Evolutionary conservation across 768 basidiomycete genomes (phyloP).

Genomic region (Cystobasidium onofrii): DNA sequence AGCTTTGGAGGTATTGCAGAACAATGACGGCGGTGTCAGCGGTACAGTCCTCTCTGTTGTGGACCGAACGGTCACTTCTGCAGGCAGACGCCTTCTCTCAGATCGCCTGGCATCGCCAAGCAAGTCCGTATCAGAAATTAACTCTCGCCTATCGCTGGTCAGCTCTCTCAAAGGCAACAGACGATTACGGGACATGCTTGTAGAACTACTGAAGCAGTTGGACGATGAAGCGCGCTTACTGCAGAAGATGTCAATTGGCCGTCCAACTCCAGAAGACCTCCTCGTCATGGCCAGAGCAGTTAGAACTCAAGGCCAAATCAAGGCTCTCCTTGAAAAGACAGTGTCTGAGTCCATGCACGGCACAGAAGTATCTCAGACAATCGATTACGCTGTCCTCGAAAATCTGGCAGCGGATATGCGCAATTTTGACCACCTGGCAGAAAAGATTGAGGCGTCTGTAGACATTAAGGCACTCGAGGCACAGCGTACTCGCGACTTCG

Average conservation of each 20-base stretch:
- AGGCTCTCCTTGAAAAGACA: not conserved
- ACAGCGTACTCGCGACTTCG: conserved; percentile 2
- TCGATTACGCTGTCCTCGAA: not conserved
- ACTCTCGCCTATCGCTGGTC: conserved; percentile 66
- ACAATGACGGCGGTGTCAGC: conserved; percentile 60
- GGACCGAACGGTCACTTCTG: conserved; percentile 66
- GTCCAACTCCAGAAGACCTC: conserved; percentile 62
- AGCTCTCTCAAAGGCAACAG: conserved; percentile 59
- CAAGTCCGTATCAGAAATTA: conserved; percentile 64
- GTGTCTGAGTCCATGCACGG: not conserved
- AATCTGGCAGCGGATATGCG: not conserved
- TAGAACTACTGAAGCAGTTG: conserved; percentile 53
- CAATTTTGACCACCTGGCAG: conserved; percentile 7
- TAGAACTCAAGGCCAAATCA: conserved; percentile 11
- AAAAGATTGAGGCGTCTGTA: conserved; percentile 16
- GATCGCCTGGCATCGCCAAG: conserved; percentile 80
- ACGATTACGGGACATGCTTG: conserved; percentile 62
- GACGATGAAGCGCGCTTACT: conserved; percentile 68
- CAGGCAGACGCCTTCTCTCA: conserved; percentile 65
- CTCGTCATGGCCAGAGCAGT: conserved; percentile 49
- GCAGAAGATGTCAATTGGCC: conserved; percentile 66
- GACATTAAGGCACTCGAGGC: conserved; percentile 20
- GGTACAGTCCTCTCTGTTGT: conserved; percentile 68
- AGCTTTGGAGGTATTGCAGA: conserved; percentile 72
- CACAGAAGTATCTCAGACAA: not conserved